These are phyloP conservation scores for Inga laurina DNA, from an alignment of 306 rosid genomes.

Conservation along the genomic window DNA sequence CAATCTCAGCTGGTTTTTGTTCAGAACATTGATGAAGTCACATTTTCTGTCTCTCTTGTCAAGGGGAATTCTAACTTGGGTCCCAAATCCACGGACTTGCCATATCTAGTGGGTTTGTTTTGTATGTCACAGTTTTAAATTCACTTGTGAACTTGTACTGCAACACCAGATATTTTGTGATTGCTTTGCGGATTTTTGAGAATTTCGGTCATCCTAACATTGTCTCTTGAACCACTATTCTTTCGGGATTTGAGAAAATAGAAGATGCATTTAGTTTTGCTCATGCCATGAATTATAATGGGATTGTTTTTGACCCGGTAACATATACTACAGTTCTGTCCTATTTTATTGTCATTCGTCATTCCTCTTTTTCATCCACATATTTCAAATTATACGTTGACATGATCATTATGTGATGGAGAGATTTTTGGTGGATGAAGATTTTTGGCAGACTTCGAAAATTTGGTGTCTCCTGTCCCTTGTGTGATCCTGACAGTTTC, in stretches of 20 bases:
- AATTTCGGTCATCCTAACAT: conserved; percentile 53
- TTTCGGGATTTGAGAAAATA: conserved; percentile 63
- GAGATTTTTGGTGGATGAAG: too few relatives aligned
- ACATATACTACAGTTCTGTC: conserved; percentile 11
- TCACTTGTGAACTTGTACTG: conserved; percentile 82
- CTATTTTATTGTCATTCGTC: too few relatives aligned
- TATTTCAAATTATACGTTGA: too few relatives aligned
- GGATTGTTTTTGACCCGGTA: conserved; percentile 64
- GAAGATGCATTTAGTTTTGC: conserved; percentile 69
- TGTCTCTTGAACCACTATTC: conserved; percentile 85
- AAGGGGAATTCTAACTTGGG: conserved; percentile 49
- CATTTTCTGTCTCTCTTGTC: conserved; percentile 66
- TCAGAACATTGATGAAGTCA: conserved; percentile 47
- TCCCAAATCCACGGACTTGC: conserved; percentile 59
- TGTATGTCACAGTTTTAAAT: conserved; percentile 45
- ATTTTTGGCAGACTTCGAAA: too few relatives aligned
- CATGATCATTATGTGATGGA: too few relatives aligned
- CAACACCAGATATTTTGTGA: conserved; percentile 49
- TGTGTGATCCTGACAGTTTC: too few relatives aligned
- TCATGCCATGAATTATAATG: conserved; percentile 52
- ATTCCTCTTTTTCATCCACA: too few relatives aligned
- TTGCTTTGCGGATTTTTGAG: conserved; percentile 57
- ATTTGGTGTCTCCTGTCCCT: too few relatives aligned
- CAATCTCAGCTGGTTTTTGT: conserved; percentile 39
- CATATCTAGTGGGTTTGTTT: conserved; percentile 55